phyloP scores from a whole-genome alignment of 2,329 filamentous ascomycete genomes.

The Stagonosporopsis cucurbitacearum region DNA sequence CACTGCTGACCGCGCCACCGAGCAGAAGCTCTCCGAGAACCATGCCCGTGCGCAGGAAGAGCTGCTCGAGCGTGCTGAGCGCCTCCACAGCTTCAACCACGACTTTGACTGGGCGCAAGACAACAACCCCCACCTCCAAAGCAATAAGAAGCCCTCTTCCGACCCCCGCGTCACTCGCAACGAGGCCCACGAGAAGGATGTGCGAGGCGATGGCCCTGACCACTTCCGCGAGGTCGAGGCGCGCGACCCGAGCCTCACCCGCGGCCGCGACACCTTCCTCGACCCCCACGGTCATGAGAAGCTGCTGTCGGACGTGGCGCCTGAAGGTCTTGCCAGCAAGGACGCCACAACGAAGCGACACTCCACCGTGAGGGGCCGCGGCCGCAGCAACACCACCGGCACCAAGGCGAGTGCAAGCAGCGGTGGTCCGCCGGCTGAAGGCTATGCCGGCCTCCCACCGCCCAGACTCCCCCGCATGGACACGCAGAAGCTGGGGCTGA shows the following conservation, averaged over 20 bases:
- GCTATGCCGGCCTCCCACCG: slow-evolving; percentile 64
- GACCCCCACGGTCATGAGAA: slow-evolving; percentile 72
- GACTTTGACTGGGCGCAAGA: slow-evolving; percentile 70
- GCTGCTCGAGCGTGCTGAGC: slow-evolving; percentile 62
- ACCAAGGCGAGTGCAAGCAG: slow-evolving; percentile 42
- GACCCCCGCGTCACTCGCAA: slow-evolving; percentile 68
- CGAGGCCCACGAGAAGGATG: slow-evolving; percentile 71
- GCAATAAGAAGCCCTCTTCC: slow-evolving; percentile 60
- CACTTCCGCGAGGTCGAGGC: slow-evolving; percentile 64
- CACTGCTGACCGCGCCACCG: slow-evolving; percentile 42
- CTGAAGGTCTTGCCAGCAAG: slow-evolving; percentile 60
- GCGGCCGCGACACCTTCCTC: slow-evolving; percentile 74
- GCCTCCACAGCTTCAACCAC: slow-evolving; percentile 74
- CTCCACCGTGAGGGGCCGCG: slow-evolving; percentile 45
- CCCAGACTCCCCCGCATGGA: slow-evolving; percentile 65
- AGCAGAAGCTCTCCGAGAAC: slow-evolving; percentile 50
- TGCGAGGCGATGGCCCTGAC: slow-evolving; percentile 79
- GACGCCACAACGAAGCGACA: slow-evolving; percentile 54
- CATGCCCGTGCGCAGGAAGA: slow-evolving; percentile 60
- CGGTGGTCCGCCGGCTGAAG: slow-evolving; percentile 32
- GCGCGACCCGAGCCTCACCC: slow-evolving; percentile 64
- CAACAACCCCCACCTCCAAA: slow-evolving; percentile 63
- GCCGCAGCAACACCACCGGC: slow-evolving; percentile 42
- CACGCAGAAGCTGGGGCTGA: slow-evolving; percentile 71
- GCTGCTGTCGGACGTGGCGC: slow-evolving; percentile 67